phyloP scores from a whole-genome alignment of 257 asterid genomes.

The Asclepias syriaca region DNA sequence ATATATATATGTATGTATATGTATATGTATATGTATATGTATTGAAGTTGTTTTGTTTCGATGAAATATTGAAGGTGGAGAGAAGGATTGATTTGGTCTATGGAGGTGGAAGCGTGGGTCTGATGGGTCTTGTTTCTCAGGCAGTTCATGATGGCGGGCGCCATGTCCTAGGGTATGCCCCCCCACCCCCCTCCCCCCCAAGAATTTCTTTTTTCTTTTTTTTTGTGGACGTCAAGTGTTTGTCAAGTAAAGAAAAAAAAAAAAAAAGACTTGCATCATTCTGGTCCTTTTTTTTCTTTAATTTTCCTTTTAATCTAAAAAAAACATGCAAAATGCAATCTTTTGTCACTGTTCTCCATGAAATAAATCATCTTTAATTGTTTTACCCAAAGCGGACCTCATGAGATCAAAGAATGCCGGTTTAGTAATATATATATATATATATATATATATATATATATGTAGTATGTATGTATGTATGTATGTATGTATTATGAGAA shows the following conservation, averaged over 20 bases:
- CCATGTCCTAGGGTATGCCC: conserved; percentile 85
- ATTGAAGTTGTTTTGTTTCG: conserved; percentile 18
- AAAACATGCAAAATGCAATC: conserved; percentile 19
- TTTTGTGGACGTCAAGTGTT: not conserved
- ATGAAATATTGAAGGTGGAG: conserved; percentile 61
- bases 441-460: too few relatives aligned
- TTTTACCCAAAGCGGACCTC: conserved; percentile 54
- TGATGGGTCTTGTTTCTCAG: conserved; percentile 99
- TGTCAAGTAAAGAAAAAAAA: conserved; percentile 14
- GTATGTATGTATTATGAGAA: too few relatives aligned
- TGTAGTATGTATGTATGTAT: too few relatives aligned
- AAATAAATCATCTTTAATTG: conserved; percentile 12
- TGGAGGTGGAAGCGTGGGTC: conserved; percentile 99
- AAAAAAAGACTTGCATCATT: conserved; percentile 26
- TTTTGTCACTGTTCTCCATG: conserved; percentile 15
- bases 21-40: too few relatives aligned
- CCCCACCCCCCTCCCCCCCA: not conserved
- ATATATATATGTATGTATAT: too few relatives aligned
- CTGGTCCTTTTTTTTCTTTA: too few relatives aligned
- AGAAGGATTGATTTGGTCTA: conserved; percentile 89
- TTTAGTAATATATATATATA: not conserved
- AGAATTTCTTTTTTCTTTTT: too few relatives aligned
- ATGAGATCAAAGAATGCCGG: conserved; percentile 46
- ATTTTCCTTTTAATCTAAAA: not conserved
- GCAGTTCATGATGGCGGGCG: conserved; percentile 99